Evolutionary conservation across 192 early-diverging fungal species (phyloP), one percentile per base, ranked within the genome.

Genomic region (Coemansia sp.): DNA sequence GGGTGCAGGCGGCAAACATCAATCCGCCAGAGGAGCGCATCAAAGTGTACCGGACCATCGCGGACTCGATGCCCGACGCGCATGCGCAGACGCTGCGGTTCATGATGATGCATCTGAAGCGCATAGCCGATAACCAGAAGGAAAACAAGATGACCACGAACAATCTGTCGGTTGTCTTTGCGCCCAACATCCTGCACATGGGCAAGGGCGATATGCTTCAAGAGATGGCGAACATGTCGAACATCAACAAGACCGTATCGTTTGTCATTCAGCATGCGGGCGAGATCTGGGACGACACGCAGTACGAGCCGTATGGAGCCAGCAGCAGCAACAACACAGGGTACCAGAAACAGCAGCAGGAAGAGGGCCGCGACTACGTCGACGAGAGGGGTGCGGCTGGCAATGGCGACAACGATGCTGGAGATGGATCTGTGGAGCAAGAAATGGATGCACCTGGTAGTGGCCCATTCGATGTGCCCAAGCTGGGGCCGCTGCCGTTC

Each of bases 151-250:
- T 99, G 97, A 89, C 87, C 5, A 75, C 93, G 44, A 93, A 95
- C 73, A 99, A 98, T 60, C 74, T 99, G 58, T 88, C 93, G 23
- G 94, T 97, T 39, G 93, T 99, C 30, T 97, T 99, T 90, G 95
- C 90, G 6, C 94, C 93, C 12, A 96, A 92, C 6, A 70, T 99
- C 33, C 72, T 93, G 82, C 87, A 88, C 15, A 87, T 87, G 77
- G 83, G 73, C 14, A 83, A 78, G 46, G 59, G 48, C 51, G 67
- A 90, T 60, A 67, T 89, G 34, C 75, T 81, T 18, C 72, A 74
- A 20, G 91, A 92, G 68, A 86, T 93, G 64, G 62, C 86, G 44
- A 90, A 93, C 59, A 93, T 92, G 89, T 84, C 83, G 11, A 85
- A 82, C 44, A 92, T 89, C 63, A 93, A 91, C 77, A 73, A 86